A percentile compares a stretch with the other conserved stretches of the same genome.
Conservation (phyloP, 768 basidiomycete genomes). For the Rhodotorula babjevae region DNA sequence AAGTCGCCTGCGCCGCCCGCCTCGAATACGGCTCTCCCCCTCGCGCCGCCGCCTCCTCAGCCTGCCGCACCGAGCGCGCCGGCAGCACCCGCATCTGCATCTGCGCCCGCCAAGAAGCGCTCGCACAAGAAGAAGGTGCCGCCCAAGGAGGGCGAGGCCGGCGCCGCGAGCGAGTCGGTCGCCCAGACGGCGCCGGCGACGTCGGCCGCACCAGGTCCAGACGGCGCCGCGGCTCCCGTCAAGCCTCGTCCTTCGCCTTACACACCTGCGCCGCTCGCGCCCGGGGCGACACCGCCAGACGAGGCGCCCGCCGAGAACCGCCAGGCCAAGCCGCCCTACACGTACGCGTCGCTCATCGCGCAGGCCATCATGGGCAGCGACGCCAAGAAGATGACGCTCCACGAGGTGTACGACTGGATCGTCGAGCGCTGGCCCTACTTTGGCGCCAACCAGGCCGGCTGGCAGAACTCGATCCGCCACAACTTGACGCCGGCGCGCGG, state of each 20-base stretch:
- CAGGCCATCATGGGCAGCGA: constrained; percentile 66
- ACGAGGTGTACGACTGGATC: constrained; percentile 90
- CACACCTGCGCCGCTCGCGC: constrained; percentile 14
- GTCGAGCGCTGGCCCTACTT: constrained; percentile 85
- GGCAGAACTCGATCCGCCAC: constrained; percentile 96
- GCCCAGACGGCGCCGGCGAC: neutral
- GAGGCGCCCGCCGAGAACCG: constrained; percentile 60
- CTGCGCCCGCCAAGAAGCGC: constrained; percentile 3
- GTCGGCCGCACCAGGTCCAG: neutral
- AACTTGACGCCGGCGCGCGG: constrained; percentile 88
- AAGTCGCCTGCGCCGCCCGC: neutral
- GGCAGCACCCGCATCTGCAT: neutral
- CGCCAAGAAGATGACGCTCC: constrained; percentile 67
- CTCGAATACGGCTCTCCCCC: neutral
- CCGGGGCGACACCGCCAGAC: constrained; percentile 46
- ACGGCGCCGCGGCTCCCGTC: neutral
- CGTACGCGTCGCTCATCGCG: constrained; percentile 87
- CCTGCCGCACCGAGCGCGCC: neutral
- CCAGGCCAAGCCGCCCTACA: constrained; percentile 81
- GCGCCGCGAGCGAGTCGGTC: neutral
- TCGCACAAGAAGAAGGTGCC: neutral
- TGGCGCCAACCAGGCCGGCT: constrained; percentile 72
- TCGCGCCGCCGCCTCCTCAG: neutral
- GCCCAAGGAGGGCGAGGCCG: neutral
- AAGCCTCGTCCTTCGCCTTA: constrained; percentile 26